Evolutionary conservation across 176 grass and related monocot genomes (phyloP), one percentile per base, ranked within the genome.

Genomic region (Rhynchospora pubera): DNA sequence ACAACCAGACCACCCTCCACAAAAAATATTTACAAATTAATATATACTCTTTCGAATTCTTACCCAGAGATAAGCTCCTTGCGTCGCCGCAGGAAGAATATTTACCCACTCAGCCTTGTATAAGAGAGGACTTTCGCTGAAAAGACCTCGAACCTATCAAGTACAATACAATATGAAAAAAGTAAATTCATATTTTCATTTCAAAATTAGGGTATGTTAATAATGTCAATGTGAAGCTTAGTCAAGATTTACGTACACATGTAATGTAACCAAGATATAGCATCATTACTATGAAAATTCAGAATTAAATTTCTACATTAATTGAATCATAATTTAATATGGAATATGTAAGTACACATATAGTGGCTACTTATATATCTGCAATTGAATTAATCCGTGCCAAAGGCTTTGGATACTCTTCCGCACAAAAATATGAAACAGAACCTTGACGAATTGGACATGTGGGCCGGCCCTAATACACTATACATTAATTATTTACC

Each of bases 1-100:
- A 1, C 26, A 28, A 28, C 26, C 26, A 28, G 26, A 28, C 26
- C 26, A 1, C 26, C 26, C 26, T 28, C 26, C 26, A 28, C 26
- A 28, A 28, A 28, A 1, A 28, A 28, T 28, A 28, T 28, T 28
- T 28, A 28, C 26, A 28, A 28, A 28, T 28, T 28, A 28, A 28
- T 28, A 28, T 28, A 28, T 28, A 28, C 26, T 28, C 26, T 28
- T 28, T 28, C 26, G 26, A 28, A 28, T 47, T 67, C 24, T 83
- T 66, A 83, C 80, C 80, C 87, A 89, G 57, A 85, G 46, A 77
- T 58, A 89, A 48, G 77, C 83, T 18, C 87, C 87, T 85, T 89
- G 77, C 15, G 82, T 69, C 14, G 77, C 84, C 26, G 82, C 83
- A 85, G 79, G 77, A 69, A 89, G 62, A 78, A 89, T 77, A 66